Base-by-base conservation (phyloP, 2,329 filamentous ascomycete genomes). In the Graphilbum sp. region DNA sequence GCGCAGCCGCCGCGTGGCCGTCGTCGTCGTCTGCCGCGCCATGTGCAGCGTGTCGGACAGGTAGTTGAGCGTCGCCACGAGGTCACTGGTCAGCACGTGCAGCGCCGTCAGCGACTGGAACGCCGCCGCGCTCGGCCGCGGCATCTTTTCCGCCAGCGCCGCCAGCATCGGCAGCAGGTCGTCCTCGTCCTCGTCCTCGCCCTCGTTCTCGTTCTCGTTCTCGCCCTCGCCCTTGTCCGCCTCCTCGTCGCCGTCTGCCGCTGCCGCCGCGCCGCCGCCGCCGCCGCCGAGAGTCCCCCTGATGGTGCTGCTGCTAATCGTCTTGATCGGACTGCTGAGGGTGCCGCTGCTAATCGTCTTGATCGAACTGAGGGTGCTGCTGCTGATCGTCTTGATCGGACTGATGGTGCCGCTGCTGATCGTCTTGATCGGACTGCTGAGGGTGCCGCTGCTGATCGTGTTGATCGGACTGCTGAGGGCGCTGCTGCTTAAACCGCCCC, bases 11-110 rank as follows among this genome's bases (percentile, higher is more conserved):
- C 90, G 68, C 3, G 79, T 77, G 2, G 88, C 90, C 10, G 80
- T 79, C 3, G 76, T 80, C 0, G 84, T 90, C 1, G 83, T 81
- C 57, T 96, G 88, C 12, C 85, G 77, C 24, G 81, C 86, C 79
- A 96, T 94, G 57, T 96, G 88, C 25, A 98, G 66, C 4, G 84
- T 87, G 54, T 98, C 90, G 7, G 83, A 85, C 5, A 98, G 66
- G 47, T 85, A 80, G 48, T 84, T 85, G 34, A 98, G 70, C 7
- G 84, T 83, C 50, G 84, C 72, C 9, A 88, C 72, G 21, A 88
- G 62, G 44, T 86, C 80, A 20, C 72, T 64, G 0, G 81, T 87
- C 45, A 83, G 66, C 7, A 71, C 66, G 52, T 84, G 77, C 37
- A 88, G 66, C 18, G 72, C 68, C 41, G 75, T 67, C 34, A 87